These are phyloP conservation scores for Ricinus communis DNA, from an alignment of 345 rosid genomes.

Conservation along the genomic window DNA sequence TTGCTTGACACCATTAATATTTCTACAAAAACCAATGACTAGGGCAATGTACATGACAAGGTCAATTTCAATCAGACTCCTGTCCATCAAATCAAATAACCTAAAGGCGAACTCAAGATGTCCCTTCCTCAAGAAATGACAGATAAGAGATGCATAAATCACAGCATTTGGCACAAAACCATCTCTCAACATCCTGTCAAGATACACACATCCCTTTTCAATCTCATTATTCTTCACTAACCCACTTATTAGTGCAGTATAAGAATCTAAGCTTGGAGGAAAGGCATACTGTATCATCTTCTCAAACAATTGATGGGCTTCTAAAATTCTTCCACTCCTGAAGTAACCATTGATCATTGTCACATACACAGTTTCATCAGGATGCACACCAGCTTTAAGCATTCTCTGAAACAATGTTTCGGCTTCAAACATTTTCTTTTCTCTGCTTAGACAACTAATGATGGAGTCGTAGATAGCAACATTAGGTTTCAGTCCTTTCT, in stretches of 20 bases:
- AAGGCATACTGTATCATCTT: conserved; percentile 47
- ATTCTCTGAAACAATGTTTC: conserved; percentile 57
- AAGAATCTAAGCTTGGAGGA: conserved; percentile 49
- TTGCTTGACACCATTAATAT: conserved; percentile 21
- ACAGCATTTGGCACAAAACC: conserved; percentile 57
- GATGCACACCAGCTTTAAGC: conserved; percentile 59
- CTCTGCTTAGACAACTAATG: conserved; percentile 46
- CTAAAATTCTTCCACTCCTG: conserved; percentile 39
- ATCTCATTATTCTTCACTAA: conserved; percentile 55
- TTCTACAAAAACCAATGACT: conserved; percentile 49
- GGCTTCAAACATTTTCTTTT: conserved; percentile 48
- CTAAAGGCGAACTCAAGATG: conserved; percentile 53
- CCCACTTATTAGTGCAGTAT: conserved; percentile 61
- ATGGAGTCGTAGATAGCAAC: conserved; percentile 63
- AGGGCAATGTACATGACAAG: conserved; percentile 39
- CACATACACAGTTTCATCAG: conserved; percentile 61
- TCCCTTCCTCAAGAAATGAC: conserved; percentile 49
- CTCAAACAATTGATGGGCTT: conserved; percentile 58
- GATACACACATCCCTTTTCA: conserved; percentile 57
- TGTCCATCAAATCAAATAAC: conserved; percentile 52
- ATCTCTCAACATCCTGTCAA: conserved; percentile 58
- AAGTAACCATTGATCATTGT: conserved; percentile 72
- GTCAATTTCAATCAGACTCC: conserved; percentile 43
- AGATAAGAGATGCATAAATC: conserved; percentile 53
- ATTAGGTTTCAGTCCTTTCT: conserved; percentile 52